Evolutionary conservation across 2,329 filamentous ascomycete genomes (phyloP), one percentile per base, ranked within the genome.

Genomic region (Pyrenophora tritici-repentis): DNA sequence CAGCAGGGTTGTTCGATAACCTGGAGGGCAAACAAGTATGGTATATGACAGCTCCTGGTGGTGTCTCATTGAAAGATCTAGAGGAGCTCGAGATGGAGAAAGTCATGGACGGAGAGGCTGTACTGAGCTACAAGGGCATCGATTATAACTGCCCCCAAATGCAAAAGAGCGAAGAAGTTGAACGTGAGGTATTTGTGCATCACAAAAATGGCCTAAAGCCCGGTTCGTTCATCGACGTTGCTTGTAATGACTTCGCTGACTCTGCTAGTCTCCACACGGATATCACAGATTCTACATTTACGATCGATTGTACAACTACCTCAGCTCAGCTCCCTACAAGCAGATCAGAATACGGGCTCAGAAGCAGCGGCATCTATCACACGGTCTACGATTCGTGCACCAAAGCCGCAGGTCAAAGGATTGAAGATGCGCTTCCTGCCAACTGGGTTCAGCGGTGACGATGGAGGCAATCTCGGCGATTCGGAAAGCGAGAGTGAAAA

Each of bases 31-130:
- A 90, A 76, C 86, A 91, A 68, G 78, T 91, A 52, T 92, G 88
- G 89, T 89, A 91, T 70, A 90, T 92, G 62, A 89, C 86, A 8
- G 86, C 87, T 3, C 89, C 89, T 2, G 82, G 85, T 5, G 84
- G 83, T 9, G 76, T 91, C 2, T 84, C 88, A n/a, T 80, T 91
- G 49, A 84, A 83, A 9, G 79, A 87, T 1, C 75, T 91, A 39
- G 82, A 85, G 66, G 80, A 86, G 57, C 76, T 90, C 54, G 81
- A 86, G 32, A 81, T 90, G 62, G 81, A 84, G 49, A 78, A 81
- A 44, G 79, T 81, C 2, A 75, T 80, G 52, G 74, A 78, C 2
- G 80, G 79, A 17, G 77, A 82, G 31, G 62, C 81, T 4, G 73
- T 89, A 12, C 74, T 90, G n/a, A 81, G 78, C 9, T 81, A 90